These are phyloP conservation scores for Salvia hispanica DNA, from an alignment of 257 asterid genomes.

Conservation along the genomic window DNA sequence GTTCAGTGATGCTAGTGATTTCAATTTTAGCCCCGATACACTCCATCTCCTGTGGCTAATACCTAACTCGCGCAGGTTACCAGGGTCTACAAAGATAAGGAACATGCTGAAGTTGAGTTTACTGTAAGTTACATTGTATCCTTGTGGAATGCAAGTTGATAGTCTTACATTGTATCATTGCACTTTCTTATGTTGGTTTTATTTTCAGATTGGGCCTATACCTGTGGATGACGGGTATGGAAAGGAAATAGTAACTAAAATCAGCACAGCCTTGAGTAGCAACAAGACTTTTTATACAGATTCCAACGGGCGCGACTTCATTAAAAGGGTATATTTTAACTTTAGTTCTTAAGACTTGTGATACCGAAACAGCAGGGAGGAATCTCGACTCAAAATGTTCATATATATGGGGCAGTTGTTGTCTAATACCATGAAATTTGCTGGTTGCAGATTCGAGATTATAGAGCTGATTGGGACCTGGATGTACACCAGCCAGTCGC, in stretches of 20 bases:
- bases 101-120: slow-evolving; percentile 65
- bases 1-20: slow-evolving; percentile 34
- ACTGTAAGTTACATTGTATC: slow-evolving; percentile 44
- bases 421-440: slow-evolving; percentile 20
- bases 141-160: slow-evolving; percentile 19
- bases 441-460: slow-evolving; percentile 57
- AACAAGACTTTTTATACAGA: slow-evolving; percentile 76
- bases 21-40: slow-evolving; percentile 1
- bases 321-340: slow-evolving; percentile 58
- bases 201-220: slow-evolving; percentile 60
- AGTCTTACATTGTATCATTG: slow-evolving; percentile 16
- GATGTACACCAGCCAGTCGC: slow-evolving; percentile 70
- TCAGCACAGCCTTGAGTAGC: slow-evolving; percentile 59
- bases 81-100: slow-evolving; percentile 64
- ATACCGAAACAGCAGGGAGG: slow-evolving; percentile 12
- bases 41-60: slow-evolving; percentile 34
- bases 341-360: slow-evolving; percentile 21
- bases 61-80: slow-evolving; percentile 49
- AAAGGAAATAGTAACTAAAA: slow-evolving; percentile 71
- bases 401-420: slow-evolving; percentile 15
- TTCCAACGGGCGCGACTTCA: slow-evolving; percentile 85
- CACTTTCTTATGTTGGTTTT: slow-evolving; percentile 28
- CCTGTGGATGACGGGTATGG: slow-evolving; percentile 71
- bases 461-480: slow-evolving; percentile 76
- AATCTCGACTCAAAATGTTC: slow-evolving; percentile 2